Percentiles rank a stretch among this genome's conserved stretches.
Evolutionary conservation across 129 eudicot genomes (phyloP).

Genomic region (Arctium lappa): DNA sequence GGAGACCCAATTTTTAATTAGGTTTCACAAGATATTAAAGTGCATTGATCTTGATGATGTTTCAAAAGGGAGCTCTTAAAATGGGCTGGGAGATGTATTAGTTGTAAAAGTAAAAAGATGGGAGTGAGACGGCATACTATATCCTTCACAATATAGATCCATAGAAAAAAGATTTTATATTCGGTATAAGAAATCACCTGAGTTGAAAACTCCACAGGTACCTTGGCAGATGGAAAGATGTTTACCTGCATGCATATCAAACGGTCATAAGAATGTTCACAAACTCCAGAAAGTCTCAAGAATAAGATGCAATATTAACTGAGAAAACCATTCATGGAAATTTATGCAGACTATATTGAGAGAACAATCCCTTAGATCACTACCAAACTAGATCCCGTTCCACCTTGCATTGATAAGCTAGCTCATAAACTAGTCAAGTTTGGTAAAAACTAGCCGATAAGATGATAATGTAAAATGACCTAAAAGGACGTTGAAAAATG

Average conservation of each 20-base stretch:
- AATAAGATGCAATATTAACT: neutral
- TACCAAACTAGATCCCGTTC: neutral
- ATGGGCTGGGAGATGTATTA: neutral
- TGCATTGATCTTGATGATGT: neutral
- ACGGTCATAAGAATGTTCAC: neutral
- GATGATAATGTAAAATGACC: too few species aligned
- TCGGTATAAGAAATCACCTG: slow-evolving; percentile 47
- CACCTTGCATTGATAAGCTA: too few species aligned
- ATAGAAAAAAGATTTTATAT: neutral
- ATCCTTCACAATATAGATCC: neutral
- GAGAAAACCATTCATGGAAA: neutral
- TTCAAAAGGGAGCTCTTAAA: neutral
- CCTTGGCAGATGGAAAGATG: slow-evolving; percentile 84
- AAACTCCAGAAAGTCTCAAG: neutral
- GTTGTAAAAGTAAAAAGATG: neutral
- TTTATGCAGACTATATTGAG: neutral
- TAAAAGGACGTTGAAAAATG: too few species aligned
- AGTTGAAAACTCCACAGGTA: slow-evolving; percentile 79
- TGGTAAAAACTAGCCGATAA: too few species aligned
- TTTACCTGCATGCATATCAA: slow-evolving; percentile 73
- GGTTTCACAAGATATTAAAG: too few species aligned
- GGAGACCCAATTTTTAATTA: too few species aligned
- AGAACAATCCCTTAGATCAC: too few species aligned
- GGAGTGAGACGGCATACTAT: neutral
- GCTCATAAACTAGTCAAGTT: too few species aligned